A percentile compares a stretch with the other conserved stretches of the same genome.
phyloP scores from a whole-genome alignment of 495 filamentous ascomycete species.

The Hypoxylon rickii region DNA sequence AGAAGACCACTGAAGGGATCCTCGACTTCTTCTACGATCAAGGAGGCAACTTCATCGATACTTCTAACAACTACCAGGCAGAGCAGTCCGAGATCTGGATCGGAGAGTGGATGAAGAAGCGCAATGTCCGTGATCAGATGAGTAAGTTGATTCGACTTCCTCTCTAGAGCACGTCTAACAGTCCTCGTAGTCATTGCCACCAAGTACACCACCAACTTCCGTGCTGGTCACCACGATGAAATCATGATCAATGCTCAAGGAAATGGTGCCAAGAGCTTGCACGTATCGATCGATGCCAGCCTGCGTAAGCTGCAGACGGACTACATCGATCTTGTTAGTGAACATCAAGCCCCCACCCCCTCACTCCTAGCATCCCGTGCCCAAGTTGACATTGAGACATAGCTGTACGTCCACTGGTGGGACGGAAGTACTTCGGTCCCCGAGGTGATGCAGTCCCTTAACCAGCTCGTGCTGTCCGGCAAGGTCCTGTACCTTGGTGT shows the following conservation, averaged over 20 bases:
- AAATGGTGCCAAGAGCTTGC: constrained; percentile 63
- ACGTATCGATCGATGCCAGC: constrained; percentile 55
- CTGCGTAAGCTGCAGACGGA: constrained; percentile 65
- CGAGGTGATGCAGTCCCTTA: constrained; percentile 72
- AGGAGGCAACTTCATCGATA: constrained; percentile 81
- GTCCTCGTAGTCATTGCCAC: constrained; percentile 63
- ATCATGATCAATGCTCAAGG: constrained; percentile 63
- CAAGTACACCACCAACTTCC: constrained; percentile 64
- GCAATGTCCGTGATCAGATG: constrained; percentile 47
- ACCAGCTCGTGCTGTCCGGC: constrained; percentile 60
- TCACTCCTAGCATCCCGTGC: neutral
- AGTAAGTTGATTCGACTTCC: constrained; percentile 23
- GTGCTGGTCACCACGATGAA: constrained; percentile 42
- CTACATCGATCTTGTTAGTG: constrained; percentile 64
- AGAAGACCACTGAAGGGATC: constrained; percentile 65
- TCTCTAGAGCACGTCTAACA: neutral
- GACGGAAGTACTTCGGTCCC: constrained; percentile 63
- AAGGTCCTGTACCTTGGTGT: constrained; percentile 75
- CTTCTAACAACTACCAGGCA: constrained; percentile 70
- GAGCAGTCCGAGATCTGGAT: constrained; percentile 74
- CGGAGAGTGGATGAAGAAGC: constrained; percentile 72
- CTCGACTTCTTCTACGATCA: constrained; percentile 68
- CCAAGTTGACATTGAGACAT: constrained; percentile 1
- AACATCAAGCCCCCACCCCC: neutral
- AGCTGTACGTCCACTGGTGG: constrained; percentile 69